Conservation (phyloP, 306 rosid genomes). For the Rubus parviflorus region DNA sequence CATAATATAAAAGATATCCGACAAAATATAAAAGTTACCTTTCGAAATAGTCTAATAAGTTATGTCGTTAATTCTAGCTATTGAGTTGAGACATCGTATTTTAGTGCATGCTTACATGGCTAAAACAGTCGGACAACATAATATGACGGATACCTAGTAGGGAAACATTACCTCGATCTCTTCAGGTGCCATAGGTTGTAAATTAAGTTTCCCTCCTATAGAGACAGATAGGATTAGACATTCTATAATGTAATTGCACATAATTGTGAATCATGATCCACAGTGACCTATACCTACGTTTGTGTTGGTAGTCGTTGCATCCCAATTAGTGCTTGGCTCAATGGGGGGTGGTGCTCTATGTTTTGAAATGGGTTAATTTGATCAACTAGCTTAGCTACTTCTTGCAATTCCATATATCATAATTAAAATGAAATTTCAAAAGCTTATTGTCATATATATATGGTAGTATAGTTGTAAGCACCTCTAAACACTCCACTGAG, state of each 20-base stretch:
- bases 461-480: slow-evolving; percentile 45
- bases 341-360: slow-evolving; percentile 73
- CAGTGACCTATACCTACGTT: slow-evolving; percentile 62
- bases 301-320: slow-evolving; percentile 46
- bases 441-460: background rate
- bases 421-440: slow-evolving; percentile 10
- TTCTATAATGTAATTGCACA: slow-evolving; percentile 27
- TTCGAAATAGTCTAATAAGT: too few relatives aligned
- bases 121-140: too few relatives aligned
- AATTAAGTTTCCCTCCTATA: background rate
- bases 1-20: too few relatives aligned
- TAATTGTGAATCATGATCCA: slow-evolving; percentile 46
- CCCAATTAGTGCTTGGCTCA: slow-evolving; percentile 78
- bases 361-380: slow-evolving; percentile 41
- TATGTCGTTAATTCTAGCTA: too few relatives aligned
- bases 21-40: too few relatives aligned
- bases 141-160: background rate
- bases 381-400: slow-evolving; percentile 29
- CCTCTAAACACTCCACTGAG: slow-evolving; percentile 29
- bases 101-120: too few relatives aligned
- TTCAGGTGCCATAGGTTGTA: background rate
- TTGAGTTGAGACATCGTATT: too few relatives aligned
- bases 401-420: background rate
- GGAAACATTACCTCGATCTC: background rate
- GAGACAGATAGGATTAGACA: slow-evolving; percentile 8